These are phyloP conservation scores for Phalaenopsis equestris DNA, from an alignment of 106 monocot species.

Conservation along the genomic window DNA sequence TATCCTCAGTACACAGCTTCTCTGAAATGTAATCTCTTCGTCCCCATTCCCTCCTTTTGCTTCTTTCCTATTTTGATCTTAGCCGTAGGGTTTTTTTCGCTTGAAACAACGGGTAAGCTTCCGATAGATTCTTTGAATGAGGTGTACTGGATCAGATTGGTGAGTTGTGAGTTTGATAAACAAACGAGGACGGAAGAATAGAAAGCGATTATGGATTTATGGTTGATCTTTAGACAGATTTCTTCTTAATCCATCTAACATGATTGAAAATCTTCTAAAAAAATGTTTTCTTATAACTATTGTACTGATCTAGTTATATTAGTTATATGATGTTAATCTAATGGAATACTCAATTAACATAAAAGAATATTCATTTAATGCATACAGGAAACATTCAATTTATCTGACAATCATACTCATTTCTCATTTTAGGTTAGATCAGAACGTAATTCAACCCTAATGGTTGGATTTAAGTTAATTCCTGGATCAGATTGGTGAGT, in stretches of 20 bases:
- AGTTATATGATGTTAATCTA: background rate
- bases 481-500: background rate
- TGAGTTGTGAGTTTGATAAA: background rate
- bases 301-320: background rate
- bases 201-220: background rate
- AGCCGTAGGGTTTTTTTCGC: background rate
- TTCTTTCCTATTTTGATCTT: background rate
- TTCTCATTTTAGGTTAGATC: no score
- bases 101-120: background rate
- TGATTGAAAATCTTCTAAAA: no score
- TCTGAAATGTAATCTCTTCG: constrained; percentile 59
- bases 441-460: no score
- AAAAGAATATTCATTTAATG: background rate
- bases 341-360: background rate
- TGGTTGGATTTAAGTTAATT: no score
- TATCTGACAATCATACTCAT: no score
- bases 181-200: background rate
- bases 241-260: no score
- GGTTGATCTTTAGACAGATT: no score
- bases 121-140: background rate
- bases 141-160: background rate
- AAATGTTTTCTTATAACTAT: background rate
- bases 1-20: constrained; percentile 85
- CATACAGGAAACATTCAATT: no score
- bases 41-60: background rate